These are phyloP conservation scores for Wickerhamiella hasegawae DNA, from an alignment of 805 yeast species.

Conservation along the genomic window DNA sequence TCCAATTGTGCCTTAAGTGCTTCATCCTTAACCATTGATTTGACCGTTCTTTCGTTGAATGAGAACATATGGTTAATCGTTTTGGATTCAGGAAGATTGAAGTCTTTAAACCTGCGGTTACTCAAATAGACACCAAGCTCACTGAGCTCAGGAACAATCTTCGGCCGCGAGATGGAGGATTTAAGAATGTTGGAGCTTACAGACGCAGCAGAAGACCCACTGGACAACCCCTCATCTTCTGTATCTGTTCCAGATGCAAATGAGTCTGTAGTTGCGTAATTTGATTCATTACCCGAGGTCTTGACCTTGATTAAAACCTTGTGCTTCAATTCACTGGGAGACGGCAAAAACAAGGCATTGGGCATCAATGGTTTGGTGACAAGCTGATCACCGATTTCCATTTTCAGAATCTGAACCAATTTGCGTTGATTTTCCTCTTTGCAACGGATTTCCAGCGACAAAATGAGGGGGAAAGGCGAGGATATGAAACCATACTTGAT, in stretches of 20 bases:
- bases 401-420: conserved; percentile 36
- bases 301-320: conserved; percentile 68
- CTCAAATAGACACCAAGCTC: conserved; percentile 53
- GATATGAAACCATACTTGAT: conserved; percentile 79
- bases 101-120: conserved; percentile 66
- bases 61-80: conserved; percentile 72
- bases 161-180: neutral
- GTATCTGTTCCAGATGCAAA: neutral
- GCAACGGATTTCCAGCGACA: conserved; percentile 80
- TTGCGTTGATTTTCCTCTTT: conserved; percentile 46
- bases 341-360: conserved; percentile 33
- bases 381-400: conserved; percentile 43
- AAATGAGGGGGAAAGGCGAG: conserved; percentile 68
- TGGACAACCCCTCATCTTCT: too few species aligned
- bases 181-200: neutral
- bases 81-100: conserved; percentile 75
- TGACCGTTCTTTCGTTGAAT: conserved; percentile 57
- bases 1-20: conserved; percentile 36
- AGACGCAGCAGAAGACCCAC: neutral
- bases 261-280: neutral
- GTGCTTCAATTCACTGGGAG: conserved; percentile 59
- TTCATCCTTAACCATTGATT: conserved; percentile 46
- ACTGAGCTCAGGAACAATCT: conserved; percentile 27
- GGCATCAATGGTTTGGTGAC: conserved; percentile 27
- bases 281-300: neutral